Base-by-base conservation (phyloP, 2,329 filamentous ascomycete species). In the Penicillium sclerotiorum region DNA sequence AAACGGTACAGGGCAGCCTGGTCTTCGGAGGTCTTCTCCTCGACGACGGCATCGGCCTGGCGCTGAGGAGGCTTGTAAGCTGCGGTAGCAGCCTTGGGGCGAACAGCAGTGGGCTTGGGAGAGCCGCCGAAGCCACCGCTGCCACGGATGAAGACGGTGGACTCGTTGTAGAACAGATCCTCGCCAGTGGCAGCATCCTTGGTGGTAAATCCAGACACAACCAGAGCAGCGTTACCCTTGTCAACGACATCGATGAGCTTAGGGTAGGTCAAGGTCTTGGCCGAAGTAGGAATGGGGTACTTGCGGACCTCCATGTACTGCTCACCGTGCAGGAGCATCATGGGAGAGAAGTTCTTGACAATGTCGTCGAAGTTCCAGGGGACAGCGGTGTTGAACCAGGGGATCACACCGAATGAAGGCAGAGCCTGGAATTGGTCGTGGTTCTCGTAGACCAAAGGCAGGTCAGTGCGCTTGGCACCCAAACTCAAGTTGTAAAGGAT, bases 271-370 rank as follows among this genome's bases (percentile, higher is more conserved):
- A 89, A 73, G 42, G 95, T 86, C 49, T 84, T 86, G 43, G 83
- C 91, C 47, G 86, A 82, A 25, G 92, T 96, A 28, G 93, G 93
- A 63, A 97, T 88, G 33, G 94, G 94, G 77, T 86, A 95, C 73
- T 93, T 90, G 69, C 87, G 85, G 66, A 99, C 83, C 76, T 99
- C 94, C 57, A 99, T 89, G 77, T 92, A 99, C 74, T 99, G 94
- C 80, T 99, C 94, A 68, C 94, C 94, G 77, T 99, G 94, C 20
- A 99, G 87, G 43, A 99, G 85, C 91, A 96, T 96, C 90, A 96
- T 96, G 55, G 92, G 93, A 30, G 85, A 90, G 80, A 96, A 99
- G 80, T 97, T 95, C 71, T 92, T 91, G 22, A 97, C 88, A 54
- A 99, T 82, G 49, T 92, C 84, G 66, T 85, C 83, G 64, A 94